Conservation (phyloP, 768 basidiomycete genomes). For the Naganishia antarctica region DNA sequence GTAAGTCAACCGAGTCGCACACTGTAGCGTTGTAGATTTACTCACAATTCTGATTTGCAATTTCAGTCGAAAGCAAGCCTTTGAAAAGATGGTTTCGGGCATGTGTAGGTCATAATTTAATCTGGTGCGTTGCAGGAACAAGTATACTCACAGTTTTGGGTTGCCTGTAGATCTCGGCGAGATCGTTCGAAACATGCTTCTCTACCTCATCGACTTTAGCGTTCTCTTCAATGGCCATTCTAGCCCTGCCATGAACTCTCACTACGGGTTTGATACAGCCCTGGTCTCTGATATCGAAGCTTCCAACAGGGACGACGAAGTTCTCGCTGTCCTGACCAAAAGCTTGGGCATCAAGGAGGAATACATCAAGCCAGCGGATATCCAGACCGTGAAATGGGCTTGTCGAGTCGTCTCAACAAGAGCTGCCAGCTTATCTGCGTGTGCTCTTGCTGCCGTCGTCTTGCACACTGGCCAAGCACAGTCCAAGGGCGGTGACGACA, state of each 20-base stretch:
- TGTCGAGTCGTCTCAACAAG: constrained; percentile 71
- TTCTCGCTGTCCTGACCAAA: constrained; percentile 56
- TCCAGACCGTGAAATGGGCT: constrained; percentile 74
- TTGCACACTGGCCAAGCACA: constrained; percentile 71
- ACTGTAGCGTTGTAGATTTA: background rate
- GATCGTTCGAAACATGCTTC: constrained; percentile 75
- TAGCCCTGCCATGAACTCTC: constrained; percentile 67
- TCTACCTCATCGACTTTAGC: constrained; percentile 61
- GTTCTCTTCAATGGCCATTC: constrained; percentile 74
- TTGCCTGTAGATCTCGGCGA: constrained; percentile 68
- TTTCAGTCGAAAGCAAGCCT: constrained; percentile 67
- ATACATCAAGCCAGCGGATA: constrained; percentile 55
- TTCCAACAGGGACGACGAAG: constrained; percentile 57
- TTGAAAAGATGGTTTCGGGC: constrained; percentile 97
- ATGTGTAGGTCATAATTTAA: constrained; percentile 59
- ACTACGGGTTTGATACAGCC: constrained; percentile 94
- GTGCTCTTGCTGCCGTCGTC: constrained; percentile 78
- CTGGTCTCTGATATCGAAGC: constrained; percentile 77
- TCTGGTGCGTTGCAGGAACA: background rate
- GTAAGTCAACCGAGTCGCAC: constrained; percentile 35
- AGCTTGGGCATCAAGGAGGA: constrained; percentile 60
- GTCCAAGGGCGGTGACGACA: constrained; percentile 54
- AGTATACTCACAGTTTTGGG: background rate
- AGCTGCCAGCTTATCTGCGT: constrained; percentile 75
- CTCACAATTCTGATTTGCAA: background rate